Conservation (phyloP, 345 rosid genomes). For the Nasturtium officinale region DNA sequence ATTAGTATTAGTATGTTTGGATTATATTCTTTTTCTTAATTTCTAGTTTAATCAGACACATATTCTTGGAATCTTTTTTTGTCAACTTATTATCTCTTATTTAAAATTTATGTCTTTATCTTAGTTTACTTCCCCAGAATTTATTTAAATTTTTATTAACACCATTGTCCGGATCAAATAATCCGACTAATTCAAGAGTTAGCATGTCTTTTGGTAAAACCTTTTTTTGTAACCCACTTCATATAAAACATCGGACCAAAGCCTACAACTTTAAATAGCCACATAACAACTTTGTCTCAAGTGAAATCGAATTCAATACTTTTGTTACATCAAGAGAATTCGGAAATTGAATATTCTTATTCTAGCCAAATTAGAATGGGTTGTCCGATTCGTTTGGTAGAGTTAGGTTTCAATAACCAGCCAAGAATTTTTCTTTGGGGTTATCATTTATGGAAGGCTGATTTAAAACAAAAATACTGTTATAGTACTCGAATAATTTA, state of each 20-base stretch:
- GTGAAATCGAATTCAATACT: neutral
- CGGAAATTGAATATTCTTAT: neutral
- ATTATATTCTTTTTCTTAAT: neutral
- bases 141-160: neutral
- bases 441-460: no score
- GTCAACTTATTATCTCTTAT: conserved; percentile 10
- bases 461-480: no score
- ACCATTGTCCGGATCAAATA: neutral
- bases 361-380: neutral
- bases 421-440: no score
- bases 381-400: no score
- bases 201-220: neutral
- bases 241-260: neutral
- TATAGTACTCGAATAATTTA: neutral
- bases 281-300: no score
- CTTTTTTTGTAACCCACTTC: neutral
- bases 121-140: neutral
- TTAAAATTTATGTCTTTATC: neutral
- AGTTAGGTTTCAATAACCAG: neutral
- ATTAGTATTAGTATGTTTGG: conserved; percentile 19
- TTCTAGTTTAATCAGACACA: neutral
- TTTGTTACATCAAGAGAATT: neutral
- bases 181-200: neutral
- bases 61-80: neutral
- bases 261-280: neutral